Evolutionary conservation across 202 grass and related monocot species (phyloP).

Genomic region (Cymbopogon flexuosus): DNA sequence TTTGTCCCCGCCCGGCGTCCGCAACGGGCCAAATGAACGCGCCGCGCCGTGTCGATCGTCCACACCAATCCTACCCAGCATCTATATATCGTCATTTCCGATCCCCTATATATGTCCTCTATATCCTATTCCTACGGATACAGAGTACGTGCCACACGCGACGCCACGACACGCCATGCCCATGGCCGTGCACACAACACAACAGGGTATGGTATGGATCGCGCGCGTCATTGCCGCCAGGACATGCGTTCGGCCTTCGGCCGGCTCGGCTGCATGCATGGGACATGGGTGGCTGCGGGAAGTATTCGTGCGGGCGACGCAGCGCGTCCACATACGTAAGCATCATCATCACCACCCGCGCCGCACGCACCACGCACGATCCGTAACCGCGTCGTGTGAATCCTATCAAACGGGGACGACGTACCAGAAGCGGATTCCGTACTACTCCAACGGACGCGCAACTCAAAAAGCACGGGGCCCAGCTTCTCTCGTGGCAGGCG

Average conservation of each 20-base stretch:
- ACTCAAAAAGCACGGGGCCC: neutral
- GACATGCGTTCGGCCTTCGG: neutral
- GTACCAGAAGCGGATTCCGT: neutral
- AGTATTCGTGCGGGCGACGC: slow-evolving; percentile 20
- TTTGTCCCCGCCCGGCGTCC: neutral
- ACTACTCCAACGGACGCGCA: neutral
- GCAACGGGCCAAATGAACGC: neutral
- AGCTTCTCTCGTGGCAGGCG: neutral
- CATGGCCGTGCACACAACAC: neutral
- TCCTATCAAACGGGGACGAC: neutral
- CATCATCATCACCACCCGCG: neutral
- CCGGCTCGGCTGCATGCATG: neutral
- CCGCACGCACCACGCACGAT: neutral
- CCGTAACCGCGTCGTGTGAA: neutral
- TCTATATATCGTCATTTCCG: neutral
- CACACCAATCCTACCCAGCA: neutral
- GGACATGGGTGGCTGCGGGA: slow-evolving; percentile 7
- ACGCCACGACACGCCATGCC: too few relatives aligned
- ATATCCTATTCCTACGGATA: neutral
- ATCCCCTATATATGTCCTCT: too few relatives aligned
- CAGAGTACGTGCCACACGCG: neutral
- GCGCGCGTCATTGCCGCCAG: neutral
- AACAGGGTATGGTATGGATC: neutral
- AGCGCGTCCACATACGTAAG: slow-evolving; percentile 20
- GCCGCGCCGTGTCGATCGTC: neutral